Base-by-base conservation (phyloP, 345 rosid species). In the Rhodomyrtus tomentosa region DNA sequence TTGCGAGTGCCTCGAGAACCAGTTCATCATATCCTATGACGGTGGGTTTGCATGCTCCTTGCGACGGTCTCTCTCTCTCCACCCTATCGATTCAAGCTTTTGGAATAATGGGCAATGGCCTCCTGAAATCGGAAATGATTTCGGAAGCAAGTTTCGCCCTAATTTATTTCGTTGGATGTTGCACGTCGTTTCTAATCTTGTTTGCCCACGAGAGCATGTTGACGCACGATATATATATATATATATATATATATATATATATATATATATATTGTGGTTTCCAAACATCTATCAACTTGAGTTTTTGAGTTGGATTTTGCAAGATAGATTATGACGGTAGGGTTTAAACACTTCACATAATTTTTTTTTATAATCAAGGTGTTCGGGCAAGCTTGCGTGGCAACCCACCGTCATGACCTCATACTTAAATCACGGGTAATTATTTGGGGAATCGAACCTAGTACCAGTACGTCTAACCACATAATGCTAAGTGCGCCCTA, bases 51-150 rank as follows among this genome's bases (percentile, higher is more conserved):
- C 16, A 29, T 1, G 22, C 42, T 62, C 9, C 9, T 16, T 0
- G 32, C 9, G n/a, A n/a, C n/a, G n/a, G n/a, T n/a, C n/a, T n/a
- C n/a, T 18, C 6, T 36, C 24, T 32, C 25, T 36, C 21, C 6
- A 8, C 11, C 11, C 24, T 68, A 20, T 68, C 45, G 36, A 68
- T 7, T 36, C 24, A 36, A 18, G 25, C 0, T 62, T 29, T 29
- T 62, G 6, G 5, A 68, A 18, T 3, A 1, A 68, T 68, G 2
- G 0, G 0, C 0, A 18, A 18, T 4, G 1, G 5, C 16, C 10
- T 8, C 20, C 2, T 3, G 1, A 2, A 29, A 27, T 2, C 40
- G 7, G 6, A 29, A 1, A 32, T 36, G 10, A 58, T 27, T 27
- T 58, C 3, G 3, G 6, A 59, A 21, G 6, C 1, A 14, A 1